These are phyloP conservation scores for Leishmania arabica DNA, from an alignment of 208 protist species.

Conservation along the genomic window DNA sequence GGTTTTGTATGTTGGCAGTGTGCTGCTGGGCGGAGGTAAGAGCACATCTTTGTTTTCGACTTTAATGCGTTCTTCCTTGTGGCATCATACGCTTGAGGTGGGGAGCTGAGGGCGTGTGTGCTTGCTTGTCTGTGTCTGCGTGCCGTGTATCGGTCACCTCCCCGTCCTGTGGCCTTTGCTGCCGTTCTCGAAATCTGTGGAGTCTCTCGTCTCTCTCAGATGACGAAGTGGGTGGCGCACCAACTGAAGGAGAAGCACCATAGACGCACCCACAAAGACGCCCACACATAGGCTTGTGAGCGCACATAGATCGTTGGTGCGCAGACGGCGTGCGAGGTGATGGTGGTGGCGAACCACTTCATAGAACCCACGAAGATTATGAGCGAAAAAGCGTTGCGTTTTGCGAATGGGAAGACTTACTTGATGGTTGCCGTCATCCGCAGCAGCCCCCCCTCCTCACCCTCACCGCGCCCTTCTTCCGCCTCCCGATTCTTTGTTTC, in stretches of 20 bases:
- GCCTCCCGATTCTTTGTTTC: background rate
- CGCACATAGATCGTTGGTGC: background rate
- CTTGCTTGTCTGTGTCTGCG: background rate
- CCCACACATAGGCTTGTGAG: too few relatives aligned
- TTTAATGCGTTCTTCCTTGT: background rate
- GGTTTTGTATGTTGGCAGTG: background rate
- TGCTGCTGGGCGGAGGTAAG: background rate
- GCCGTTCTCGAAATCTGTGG: background rate
- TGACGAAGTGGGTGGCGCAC: background rate
- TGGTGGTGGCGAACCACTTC: background rate
- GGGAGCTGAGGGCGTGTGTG: background rate
- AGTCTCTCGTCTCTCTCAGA: background rate
- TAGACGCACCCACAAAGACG: background rate
- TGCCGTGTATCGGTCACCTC: background rate
- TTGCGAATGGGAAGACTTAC: background rate
- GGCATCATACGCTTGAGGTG: background rate
- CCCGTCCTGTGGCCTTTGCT: background rate
- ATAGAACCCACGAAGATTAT: background rate
- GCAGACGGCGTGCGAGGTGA: background rate
- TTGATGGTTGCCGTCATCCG: background rate
- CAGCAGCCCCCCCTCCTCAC: background rate
- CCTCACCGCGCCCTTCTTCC: background rate
- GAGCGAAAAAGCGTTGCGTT: background rate
- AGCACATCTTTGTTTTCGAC: background rate
- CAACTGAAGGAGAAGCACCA: background rate